These are phyloP conservation scores for Fusarium metavorans DNA, from an alignment of 2,329 filamentous ascomycete genomes.

Conservation along the genomic window DNA sequence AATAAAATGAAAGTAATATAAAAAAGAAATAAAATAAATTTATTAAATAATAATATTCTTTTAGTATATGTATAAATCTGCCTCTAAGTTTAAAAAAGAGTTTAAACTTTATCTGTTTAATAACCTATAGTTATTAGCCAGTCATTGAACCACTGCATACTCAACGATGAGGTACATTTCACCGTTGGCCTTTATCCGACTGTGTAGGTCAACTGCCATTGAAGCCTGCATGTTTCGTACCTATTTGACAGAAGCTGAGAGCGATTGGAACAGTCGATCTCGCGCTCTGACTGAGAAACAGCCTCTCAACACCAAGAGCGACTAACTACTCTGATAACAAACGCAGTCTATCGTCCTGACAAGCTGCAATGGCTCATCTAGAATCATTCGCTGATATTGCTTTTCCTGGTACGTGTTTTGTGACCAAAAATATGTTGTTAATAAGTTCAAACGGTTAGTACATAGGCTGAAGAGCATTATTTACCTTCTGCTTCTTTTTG, in stretches of 20 bases:
- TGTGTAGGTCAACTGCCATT: constrained; percentile 65
- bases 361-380: neutral
- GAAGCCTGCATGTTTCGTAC: constrained; percentile 69
- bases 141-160: too few relatives aligned
- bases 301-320: constrained; percentile 64
- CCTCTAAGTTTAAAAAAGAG: too few relatives aligned
- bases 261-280: constrained; percentile 66
- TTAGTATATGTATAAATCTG: too few relatives aligned
- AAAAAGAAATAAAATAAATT: too few relatives aligned
- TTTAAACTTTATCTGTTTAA: too few relatives aligned
- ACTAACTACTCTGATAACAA: constrained; percentile 64
- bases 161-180: too few relatives aligned
- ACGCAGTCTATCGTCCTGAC: constrained; percentile 59
- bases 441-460: too few relatives aligned
- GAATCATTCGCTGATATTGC: neutral
- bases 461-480: neutral
- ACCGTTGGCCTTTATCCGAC: constrained; percentile 50
- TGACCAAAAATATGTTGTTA: neutral
- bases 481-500: neutral
- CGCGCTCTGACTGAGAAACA: constrained; percentile 67
- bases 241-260: constrained; percentile 65
- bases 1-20: too few relatives aligned
- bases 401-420: neutral
- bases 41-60: too few relatives aligned
- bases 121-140: too few relatives aligned